A percentile compares a stretch with the other conserved stretches of the same genome.
These are phyloP conservation scores for Termitomyces sp. DNA, from an alignment of 768 basidiomycete genomes.

Conservation along the genomic window DNA sequence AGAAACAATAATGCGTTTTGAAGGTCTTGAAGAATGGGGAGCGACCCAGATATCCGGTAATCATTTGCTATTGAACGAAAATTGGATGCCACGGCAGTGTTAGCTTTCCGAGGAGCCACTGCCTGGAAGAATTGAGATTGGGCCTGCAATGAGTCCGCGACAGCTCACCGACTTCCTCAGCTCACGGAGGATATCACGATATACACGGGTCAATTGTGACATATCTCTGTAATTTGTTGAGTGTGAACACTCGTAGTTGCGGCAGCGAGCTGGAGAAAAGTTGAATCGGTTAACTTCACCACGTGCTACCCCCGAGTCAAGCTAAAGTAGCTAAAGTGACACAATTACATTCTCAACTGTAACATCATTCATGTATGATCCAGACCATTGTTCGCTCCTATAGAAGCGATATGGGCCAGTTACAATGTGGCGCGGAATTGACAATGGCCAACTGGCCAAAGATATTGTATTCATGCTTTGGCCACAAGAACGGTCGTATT, in stretches of 20 bases:
- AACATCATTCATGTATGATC: background rate
- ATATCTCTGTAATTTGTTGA: conserved; percentile 2
- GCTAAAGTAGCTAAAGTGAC: no score
- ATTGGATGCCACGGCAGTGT: conserved; percentile 36
- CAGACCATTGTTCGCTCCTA: conserved; percentile 5
- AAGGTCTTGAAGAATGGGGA: conserved; percentile 38
- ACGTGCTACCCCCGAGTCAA: background rate
- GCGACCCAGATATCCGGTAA: conserved; percentile 20
- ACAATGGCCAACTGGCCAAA: conserved; percentile 2
- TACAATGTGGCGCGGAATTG: background rate
- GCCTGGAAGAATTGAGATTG: conserved; percentile 15
- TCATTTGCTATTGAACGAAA: conserved; percentile 53
- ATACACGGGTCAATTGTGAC: conserved; percentile 23
- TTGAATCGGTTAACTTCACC: background rate
- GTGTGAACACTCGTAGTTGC: background rate
- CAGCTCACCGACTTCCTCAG: conserved; percentile 44
- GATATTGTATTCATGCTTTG: conserved; percentile 4
- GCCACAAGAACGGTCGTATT: background rate
- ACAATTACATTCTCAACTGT: background rate
- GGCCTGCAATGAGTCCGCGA: background rate
- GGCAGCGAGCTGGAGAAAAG: background rate
- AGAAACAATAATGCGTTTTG: conserved; percentile 63
- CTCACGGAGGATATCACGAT: conserved; percentile 50
- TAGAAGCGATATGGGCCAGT: background rate
- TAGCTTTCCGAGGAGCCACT: conserved; percentile 30